Evolutionary conservation across 148 eudicot genomes (phyloP).

Genomic region (Oxyria digyna): DNA sequence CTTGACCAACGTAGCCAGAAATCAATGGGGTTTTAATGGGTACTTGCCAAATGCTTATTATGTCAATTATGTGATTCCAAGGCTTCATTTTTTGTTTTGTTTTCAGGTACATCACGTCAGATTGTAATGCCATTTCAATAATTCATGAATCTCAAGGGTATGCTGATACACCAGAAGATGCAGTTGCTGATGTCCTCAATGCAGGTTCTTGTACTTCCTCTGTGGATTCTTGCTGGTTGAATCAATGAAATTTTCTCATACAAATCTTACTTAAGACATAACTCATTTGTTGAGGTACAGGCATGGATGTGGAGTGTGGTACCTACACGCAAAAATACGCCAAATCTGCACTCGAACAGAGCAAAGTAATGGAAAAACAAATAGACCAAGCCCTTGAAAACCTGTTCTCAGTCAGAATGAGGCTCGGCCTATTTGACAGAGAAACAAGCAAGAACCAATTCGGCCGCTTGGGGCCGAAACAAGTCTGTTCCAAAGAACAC

Average conservation of each 20-base stretch:
- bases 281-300: slow-evolving; percentile 16
- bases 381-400: slow-evolving; percentile 37
- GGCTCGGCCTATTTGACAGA: slow-evolving; percentile 51
- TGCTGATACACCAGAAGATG: slow-evolving; percentile 55
- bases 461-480: slow-evolving; percentile 33
- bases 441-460: slow-evolving; percentile 21
- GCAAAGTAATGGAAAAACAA: slow-evolving; percentile 23
- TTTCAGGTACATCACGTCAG: slow-evolving; percentile 52
- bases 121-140: slow-evolving; percentile 50
- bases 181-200: slow-evolving; percentile 47
- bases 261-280: background rate
- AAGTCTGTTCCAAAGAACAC: slow-evolving; percentile 39
- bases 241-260: too few species aligned
- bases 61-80: too few species aligned
- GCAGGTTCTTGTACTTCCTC: slow-evolving; percentile 27
- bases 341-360: slow-evolving; percentile 27
- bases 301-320: slow-evolving; percentile 55
- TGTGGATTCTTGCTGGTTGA: slow-evolving; percentile 1
- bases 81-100: background rate
- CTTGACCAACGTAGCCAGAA: slow-evolving; percentile 27
- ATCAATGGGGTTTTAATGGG: slow-evolving; percentile 52
- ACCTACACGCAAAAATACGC: slow-evolving; percentile 26
- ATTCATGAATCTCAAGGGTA: slow-evolving; percentile 38
- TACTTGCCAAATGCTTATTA: slow-evolving; percentile 9
- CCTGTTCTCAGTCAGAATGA: slow-evolving; percentile 45